Evolutionary conservation across 1,139 yeast species (phyloP).

Genomic region (Saccharomycopsis phalli): DNA sequence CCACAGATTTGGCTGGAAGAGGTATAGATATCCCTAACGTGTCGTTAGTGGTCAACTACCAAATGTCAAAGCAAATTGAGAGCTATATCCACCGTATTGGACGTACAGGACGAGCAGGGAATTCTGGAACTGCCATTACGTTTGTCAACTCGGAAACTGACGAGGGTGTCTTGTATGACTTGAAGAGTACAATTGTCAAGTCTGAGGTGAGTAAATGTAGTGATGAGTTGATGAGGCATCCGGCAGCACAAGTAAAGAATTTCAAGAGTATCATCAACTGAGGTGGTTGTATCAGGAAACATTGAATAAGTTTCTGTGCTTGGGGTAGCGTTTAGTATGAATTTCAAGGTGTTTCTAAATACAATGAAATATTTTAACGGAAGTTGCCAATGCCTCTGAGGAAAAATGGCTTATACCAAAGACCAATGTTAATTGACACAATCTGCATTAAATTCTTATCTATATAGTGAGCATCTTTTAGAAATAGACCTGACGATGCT

Average conservation of each 20-base stretch:
- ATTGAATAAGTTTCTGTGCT: no score
- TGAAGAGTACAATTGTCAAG: slow-evolving; percentile 24
- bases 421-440: no score
- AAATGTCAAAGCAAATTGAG: slow-evolving; percentile 70
- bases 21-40: slow-evolving; percentile 90
- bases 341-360: no score
- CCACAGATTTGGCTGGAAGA: slow-evolving; percentile 95
- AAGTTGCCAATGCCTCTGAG: no score
- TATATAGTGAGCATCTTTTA: no score
- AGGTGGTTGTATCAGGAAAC: no score
- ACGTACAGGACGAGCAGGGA: slow-evolving; percentile 94
- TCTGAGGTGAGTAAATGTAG: slow-evolving; percentile 17
- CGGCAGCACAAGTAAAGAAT: slow-evolving; percentile 15
- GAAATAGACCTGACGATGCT: no score
- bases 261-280: no score
- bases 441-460: no score
- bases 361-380: no score
- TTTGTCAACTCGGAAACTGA: slow-evolving; percentile 56
- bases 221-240: slow-evolving; percentile 17
- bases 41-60: slow-evolving; percentile 75
- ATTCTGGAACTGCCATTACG: slow-evolving; percentile 64
- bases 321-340: no score
- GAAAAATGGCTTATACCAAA: no score
- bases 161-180: slow-evolving; percentile 40
- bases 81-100: slow-evolving; percentile 91